Conservation (phyloP, 352 stramenopile species). For the Globisporangium middletonii region DNA sequence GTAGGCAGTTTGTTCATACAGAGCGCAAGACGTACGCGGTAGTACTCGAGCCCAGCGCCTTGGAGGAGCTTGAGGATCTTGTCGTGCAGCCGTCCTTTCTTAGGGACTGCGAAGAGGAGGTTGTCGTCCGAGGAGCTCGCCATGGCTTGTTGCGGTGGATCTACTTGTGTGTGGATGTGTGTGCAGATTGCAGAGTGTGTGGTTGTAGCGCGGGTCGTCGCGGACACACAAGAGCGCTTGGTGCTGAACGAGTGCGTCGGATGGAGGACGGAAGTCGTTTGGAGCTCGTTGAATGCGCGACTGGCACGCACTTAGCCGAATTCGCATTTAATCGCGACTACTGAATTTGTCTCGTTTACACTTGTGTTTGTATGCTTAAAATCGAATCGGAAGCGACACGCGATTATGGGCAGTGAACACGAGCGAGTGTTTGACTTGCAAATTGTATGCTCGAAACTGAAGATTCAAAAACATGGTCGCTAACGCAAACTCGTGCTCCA, state of each 20-base stretch:
- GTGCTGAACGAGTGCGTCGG: background rate
- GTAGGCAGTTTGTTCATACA: background rate
- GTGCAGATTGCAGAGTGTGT: slow-evolving; percentile 2
- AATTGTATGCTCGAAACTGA: background rate
- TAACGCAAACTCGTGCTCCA: background rate
- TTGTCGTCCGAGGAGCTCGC: slow-evolving; percentile 41
- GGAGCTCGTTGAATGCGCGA: slow-evolving; percentile 1
- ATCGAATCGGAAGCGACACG: too few relatives aligned
- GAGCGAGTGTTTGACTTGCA: background rate
- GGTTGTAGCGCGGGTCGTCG: too few relatives aligned
- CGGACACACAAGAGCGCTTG: background rate
- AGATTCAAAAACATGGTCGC: background rate
- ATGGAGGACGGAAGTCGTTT: background rate
- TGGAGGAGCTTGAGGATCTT: slow-evolving; percentile 95
- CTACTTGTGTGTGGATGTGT: background rate
- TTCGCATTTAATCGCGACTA: slow-evolving; percentile 1
- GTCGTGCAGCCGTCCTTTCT: slow-evolving; percentile 97
- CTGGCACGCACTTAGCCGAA: background rate
- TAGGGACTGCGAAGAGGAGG: slow-evolving; percentile 93
- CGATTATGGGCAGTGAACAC: too few relatives aligned
- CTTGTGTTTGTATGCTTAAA: too few relatives aligned
- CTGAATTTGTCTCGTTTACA: background rate
- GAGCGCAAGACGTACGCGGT: slow-evolving; percentile 48
- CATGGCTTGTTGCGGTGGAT: slow-evolving; percentile 8
- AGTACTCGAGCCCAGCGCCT: slow-evolving; percentile 94